Percentiles rank a stretch among this genome's conserved stretches.
These are phyloP conservation scores for Hypoxylon sp. DNA, from an alignment of 2,329 filamentous ascomycete genomes.

Conservation along the genomic window DNA sequence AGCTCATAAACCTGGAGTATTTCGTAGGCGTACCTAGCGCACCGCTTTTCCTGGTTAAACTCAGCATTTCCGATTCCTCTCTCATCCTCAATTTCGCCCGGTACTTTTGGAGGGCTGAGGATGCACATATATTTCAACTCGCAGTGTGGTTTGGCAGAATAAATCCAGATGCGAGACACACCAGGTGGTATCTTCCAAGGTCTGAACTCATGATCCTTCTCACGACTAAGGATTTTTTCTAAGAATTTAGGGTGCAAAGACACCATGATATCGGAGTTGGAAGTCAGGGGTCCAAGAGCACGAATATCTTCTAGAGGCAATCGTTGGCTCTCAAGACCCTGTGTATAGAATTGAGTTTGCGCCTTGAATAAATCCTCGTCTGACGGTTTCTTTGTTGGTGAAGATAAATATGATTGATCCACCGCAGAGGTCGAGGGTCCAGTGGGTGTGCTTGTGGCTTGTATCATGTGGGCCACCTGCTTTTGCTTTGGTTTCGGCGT, in stretches of 20 bases:
- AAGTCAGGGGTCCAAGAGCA: conserved; percentile 58
- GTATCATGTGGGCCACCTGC: not conserved
- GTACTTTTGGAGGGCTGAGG: conserved; percentile 63
- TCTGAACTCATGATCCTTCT: conserved; percentile 69
- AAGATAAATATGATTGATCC: conserved; percentile 34
- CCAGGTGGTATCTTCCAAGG: conserved; percentile 68
- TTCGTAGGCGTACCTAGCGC: conserved; percentile 65
- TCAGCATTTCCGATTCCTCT: conserved; percentile 66
- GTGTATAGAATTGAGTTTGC: conserved; percentile 48
- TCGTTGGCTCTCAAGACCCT: conserved; percentile 54
- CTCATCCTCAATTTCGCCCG: conserved; percentile 62
- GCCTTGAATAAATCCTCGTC: conserved; percentile 31
- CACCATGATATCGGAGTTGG: conserved; percentile 61
- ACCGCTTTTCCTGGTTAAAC: conserved; percentile 62
- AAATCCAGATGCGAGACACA: conserved; percentile 75
- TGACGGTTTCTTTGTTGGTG: conserved; percentile 24
- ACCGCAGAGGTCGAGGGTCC: conserved; percentile 24
- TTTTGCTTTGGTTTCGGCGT: conserved; percentile 34
- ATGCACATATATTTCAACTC: conserved; percentile 72
- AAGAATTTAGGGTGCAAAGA: conserved; percentile 72
- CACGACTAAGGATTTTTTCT: conserved; percentile 64
- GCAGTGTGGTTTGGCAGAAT: conserved; percentile 63
- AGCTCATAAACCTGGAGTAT: conserved; percentile 72
- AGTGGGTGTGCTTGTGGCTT: conserved; percentile 11
- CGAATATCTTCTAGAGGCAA: conserved; percentile 51